Percentiles rank a stretch among this genome's conserved stretches.
phyloP scores from a whole-genome alignment of 371 early-diverging fungal species.

The Blastocladiella emersonii region DNA sequence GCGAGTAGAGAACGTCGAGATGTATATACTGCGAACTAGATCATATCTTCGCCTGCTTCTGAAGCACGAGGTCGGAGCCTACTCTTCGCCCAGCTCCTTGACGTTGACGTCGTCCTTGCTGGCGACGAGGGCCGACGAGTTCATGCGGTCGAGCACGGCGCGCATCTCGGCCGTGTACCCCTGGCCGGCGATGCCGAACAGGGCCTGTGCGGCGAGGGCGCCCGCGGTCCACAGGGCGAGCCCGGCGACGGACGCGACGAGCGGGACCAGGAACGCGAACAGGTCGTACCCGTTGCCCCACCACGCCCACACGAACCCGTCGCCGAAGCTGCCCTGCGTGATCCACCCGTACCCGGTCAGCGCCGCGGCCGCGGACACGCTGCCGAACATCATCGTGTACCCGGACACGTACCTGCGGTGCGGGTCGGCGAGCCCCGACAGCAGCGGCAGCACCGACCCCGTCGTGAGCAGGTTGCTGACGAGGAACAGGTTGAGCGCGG shows the following conservation, averaged over 20 bases:
- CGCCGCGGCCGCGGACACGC: neutral
- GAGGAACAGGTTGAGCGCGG: slow-evolving; percentile 31
- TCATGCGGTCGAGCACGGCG: neutral
- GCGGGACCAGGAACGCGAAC: neutral
- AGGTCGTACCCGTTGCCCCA: neutral
- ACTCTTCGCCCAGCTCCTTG: too few relatives aligned
- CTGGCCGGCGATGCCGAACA: neutral
- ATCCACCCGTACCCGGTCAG: neutral
- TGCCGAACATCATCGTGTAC: neutral
- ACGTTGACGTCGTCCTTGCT: too few relatives aligned
- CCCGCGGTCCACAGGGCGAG: neutral
- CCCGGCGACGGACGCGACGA: neutral
- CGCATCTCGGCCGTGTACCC: neutral
- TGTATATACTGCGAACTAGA: too few relatives aligned
- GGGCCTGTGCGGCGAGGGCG: neutral
- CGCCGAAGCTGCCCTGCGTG: neutral
- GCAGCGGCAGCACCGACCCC: slow-evolving; percentile 28
- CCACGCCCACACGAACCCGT: slow-evolving; percentile 1
- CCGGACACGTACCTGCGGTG: slow-evolving; percentile 12
- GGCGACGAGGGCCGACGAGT: too few relatives aligned
- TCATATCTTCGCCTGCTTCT: too few relatives aligned
- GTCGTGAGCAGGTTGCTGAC: slow-evolving; percentile 39
- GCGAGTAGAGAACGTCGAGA: too few relatives aligned
- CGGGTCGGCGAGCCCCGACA: slow-evolving; percentile 28
- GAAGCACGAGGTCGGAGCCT: too few relatives aligned